Base-by-base conservation (phyloP, 306 rosid genomes). In the Glycine latifolia region DNA sequence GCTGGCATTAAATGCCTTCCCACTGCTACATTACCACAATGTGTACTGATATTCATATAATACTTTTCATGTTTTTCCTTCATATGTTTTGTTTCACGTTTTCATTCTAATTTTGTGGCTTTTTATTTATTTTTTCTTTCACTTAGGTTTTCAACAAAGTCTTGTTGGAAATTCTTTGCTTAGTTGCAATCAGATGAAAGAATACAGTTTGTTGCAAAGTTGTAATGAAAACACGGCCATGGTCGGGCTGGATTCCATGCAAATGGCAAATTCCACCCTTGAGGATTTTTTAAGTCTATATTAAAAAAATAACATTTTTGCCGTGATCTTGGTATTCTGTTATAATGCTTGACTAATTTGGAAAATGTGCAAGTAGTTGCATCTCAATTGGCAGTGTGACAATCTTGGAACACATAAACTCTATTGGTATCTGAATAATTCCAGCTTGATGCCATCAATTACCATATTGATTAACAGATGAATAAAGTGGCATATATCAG, bases 211-310 rank as follows among this genome's bases (percentile, higher is more conserved):
- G 10, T 80, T 37, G 48, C 82, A 67, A 71, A 83, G 80, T 60
- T 39, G 68, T 82, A 79, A 50, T 77, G 88, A 78, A 75, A 86
- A 90, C 61, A 66, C 47, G 46, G 87, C 93, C 77, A 69, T 79
- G 91, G 83, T 95, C 56, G 89, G 87, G 49, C 73, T 95, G 87
- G 97, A 89, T 75, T 90, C 97, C 81, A 91, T 93, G 97, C 87
- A 86, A 81, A 91, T 86, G 67, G 95, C 97, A 65, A 95, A 93
- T 87, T 95, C 97, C 60, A 91, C 99, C 16, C 94, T 95, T 76
- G 99, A 90, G 83, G 99, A 95, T 88, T 95, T 95, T 87, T 97
- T 95, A 86, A 95, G 97, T 59, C 60, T 49, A 43, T 83, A 46
- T 54, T 68, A 0, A 46, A 48, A 71, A 66, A 72, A 41, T 31